A percentile compares a stretch with the other conserved stretches of the same genome.
phyloP scores from a whole-genome alignment of 768 basidiomycete species.

The Tulasnella sp. region DNA sequence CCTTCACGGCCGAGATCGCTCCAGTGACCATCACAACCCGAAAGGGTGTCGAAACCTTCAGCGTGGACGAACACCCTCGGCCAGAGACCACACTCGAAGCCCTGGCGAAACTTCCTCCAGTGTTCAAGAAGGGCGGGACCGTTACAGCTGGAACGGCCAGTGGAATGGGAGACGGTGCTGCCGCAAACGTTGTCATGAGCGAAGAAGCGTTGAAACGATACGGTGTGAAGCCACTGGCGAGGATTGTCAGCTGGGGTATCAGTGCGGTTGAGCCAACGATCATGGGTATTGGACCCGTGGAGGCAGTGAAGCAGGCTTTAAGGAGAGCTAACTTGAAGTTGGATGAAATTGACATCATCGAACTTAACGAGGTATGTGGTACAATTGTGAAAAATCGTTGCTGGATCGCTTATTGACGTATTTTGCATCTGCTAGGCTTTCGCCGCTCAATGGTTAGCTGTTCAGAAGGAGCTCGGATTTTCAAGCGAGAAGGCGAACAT shows the following conservation, averaged over 20 bases:
- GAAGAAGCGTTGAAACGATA: conserved; percentile 31
- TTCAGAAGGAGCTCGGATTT: conserved; percentile 34
- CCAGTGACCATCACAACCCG: conserved; percentile 20
- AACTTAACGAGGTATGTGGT: conserved; percentile 29
- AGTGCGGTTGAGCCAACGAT: conserved; percentile 35
- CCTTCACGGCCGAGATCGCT: conserved; percentile 23
- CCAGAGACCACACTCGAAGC: conserved; percentile 30
- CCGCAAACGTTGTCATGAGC: conserved; percentile 35
- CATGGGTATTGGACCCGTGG: conserved; percentile 38
- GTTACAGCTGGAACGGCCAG: conserved; percentile 35
- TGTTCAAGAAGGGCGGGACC: conserved; percentile 33
- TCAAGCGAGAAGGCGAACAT: conserved; percentile 29
- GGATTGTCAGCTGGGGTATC: conserved; percentile 33
- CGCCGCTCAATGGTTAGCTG: conserved; percentile 36
- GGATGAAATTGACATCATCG: conserved; percentile 34
- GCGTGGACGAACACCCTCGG: conserved; percentile 34
- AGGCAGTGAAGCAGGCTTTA: conserved; percentile 26
- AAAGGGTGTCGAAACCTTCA: conserved; percentile 16
- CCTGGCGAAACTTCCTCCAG: conserved; percentile 30
- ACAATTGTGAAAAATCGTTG: not conserved
- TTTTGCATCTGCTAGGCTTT: conserved; percentile 36
- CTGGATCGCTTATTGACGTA: too few relatives aligned
- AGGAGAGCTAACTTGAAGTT: conserved; percentile 26
- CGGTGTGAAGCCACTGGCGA: conserved; percentile 33
- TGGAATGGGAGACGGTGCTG: conserved; percentile 37